A percentile compares a stretch with the other conserved stretches of the same genome.
These are phyloP conservation scores for Paxillus ammoniavirescens DNA, from an alignment of 768 basidiomycete genomes.

Conservation along the genomic window DNA sequence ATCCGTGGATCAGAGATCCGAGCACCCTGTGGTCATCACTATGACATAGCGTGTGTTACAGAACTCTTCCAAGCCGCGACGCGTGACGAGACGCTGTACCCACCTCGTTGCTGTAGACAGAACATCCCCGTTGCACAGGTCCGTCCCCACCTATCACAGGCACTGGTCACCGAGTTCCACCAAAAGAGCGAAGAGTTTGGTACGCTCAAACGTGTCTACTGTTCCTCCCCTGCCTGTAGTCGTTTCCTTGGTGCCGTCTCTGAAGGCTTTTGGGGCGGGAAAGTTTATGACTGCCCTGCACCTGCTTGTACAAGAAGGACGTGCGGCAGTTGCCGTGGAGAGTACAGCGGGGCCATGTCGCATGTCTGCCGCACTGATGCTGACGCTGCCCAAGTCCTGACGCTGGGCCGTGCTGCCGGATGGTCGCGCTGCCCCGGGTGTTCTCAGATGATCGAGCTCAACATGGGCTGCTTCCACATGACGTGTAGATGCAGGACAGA, in stretches of 20 bases:
- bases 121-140: conserved; percentile 28
- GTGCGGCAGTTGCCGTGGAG: conserved; percentile 25
- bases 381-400: conserved; percentile 25
- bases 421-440: conserved; percentile 43
- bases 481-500: conserved; percentile 37
- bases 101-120: conserved; percentile 39
- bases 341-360: conserved; percentile 20
- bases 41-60: conserved; percentile 33
- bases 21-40: conserved; percentile 36
- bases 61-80: conserved; percentile 35
- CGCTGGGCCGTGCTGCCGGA: conserved; percentile 24
- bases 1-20: conserved; percentile 26
- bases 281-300: conserved; percentile 21
- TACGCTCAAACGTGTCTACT: conserved; percentile 38
- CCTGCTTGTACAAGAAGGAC: conserved; percentile 19
- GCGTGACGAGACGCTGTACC: conserved; percentile 39
- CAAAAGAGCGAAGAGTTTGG: conserved; percentile 30
- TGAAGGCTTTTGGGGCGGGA: conserved; percentile 21
- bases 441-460: conserved; percentile 36
- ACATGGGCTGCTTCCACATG: conserved; percentile 40
- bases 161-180: conserved; percentile 17
- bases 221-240: conserved; percentile 34
- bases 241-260: conserved; percentile 35
- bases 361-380: conserved; percentile 27
- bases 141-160: conserved; percentile 20